These are phyloP conservation scores for Candida incommunis DNA, from an alignment of 805 yeast species.

Conservation along the genomic window DNA sequence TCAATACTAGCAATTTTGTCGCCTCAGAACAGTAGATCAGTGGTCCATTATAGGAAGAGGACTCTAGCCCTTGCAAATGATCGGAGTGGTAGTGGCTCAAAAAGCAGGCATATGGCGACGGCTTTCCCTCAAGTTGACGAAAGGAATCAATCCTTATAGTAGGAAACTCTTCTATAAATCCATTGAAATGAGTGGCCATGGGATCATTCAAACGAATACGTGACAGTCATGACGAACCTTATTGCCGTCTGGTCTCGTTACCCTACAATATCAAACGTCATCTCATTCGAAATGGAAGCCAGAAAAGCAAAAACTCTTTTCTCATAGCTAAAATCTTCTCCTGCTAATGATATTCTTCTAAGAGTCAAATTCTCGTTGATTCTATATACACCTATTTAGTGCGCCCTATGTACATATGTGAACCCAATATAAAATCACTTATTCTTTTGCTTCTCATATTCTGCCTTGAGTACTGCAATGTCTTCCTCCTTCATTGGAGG, in stretches of 20 bases:
- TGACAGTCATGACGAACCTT: too few species aligned
- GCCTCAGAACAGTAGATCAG: conserved; percentile 33
- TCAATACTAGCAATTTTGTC: conserved; percentile 21
- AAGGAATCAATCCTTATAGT: conserved; percentile 27
- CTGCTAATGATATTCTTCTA: too few species aligned
- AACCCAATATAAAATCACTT: too few species aligned
- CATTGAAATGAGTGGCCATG: conserved; percentile 15
- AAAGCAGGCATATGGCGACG: conserved; percentile 18
- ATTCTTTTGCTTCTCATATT: conserved; percentile 37
- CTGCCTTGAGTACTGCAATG: conserved; percentile 54
- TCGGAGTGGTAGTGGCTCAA: conserved; percentile 45
- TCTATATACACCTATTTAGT: too few species aligned
- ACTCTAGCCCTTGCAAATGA: conserved; percentile 35
- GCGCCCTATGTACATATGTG: too few species aligned
- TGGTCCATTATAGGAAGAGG: conserved; percentile 24
- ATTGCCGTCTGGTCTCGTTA: too few species aligned
- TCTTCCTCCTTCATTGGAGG: conserved; percentile 82
- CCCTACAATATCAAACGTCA: too few species aligned
- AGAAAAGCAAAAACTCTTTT: too few species aligned
- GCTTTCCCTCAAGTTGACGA: conserved; percentile 6
- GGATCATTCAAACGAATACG: not conserved
- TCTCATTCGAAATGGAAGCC: too few species aligned
- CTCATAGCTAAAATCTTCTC: too few species aligned
- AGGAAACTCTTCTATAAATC: conserved; percentile 34
- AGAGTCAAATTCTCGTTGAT: too few species aligned